These are phyloP conservation scores for Lachnellula cervina DNA, from an alignment of 2,329 filamentous ascomycete genomes.

Conservation along the genomic window DNA sequence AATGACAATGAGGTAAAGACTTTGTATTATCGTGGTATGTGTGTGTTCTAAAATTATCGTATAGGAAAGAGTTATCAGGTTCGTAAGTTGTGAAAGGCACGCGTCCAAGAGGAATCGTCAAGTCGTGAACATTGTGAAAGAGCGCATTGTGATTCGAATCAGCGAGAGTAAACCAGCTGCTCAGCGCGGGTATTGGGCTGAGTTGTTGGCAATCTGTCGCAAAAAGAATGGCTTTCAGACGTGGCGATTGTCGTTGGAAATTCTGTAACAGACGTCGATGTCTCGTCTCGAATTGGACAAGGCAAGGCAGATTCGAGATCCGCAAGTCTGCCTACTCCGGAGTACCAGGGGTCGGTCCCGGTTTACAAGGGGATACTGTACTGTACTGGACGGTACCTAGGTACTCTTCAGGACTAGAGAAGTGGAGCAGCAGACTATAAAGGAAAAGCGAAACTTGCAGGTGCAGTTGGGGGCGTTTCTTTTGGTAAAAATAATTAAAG, in stretches of 20 bases:
- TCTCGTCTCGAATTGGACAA: not conserved
- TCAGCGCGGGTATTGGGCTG: not conserved
- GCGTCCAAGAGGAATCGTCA: slow-evolving; percentile 2
- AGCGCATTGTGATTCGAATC: not conserved
- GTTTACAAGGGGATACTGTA: no score
- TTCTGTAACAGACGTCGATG: not conserved
- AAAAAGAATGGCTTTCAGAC: not conserved
- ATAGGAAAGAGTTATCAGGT: not conserved
- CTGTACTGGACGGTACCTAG: no score
- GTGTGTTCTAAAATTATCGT: slow-evolving; percentile 3
- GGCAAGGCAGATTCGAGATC: not conserved
- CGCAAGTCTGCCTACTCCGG: slow-evolving; percentile 1
- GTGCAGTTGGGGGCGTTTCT: no score
- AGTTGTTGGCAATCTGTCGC: not conserved
- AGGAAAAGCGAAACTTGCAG: no score
- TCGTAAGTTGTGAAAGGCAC: not conserved
- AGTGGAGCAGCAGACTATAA: no score
- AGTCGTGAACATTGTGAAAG: slow-evolving; percentile 17
- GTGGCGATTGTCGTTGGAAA: not conserved
- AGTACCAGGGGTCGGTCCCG: not conserved
- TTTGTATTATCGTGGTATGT: slow-evolving; percentile 10
- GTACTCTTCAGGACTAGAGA: no score
- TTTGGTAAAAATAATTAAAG: no score
- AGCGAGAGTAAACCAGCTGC: not conserved
- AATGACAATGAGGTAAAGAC: slow-evolving; percentile 18